A percentile compares a stretch with the other conserved stretches of the same genome.
phyloP scores from a whole-genome alignment of 257 asterid species.

The Ophiorrhiza pumila region DNA sequence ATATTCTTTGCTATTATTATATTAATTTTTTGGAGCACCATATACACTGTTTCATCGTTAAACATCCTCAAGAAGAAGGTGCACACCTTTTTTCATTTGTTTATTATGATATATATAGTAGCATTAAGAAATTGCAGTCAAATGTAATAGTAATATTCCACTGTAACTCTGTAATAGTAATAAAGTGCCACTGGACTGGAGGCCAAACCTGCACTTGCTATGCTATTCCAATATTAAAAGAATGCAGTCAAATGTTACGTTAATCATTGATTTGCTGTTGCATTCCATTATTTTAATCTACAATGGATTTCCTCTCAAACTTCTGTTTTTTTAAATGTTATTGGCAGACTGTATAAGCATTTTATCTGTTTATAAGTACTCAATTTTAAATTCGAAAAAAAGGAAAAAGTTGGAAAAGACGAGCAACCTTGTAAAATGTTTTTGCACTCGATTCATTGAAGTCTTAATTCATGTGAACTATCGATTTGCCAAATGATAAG shows the following conservation, averaged over 20 bases:
- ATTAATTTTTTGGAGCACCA: background rate
- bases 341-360: too few relatives aligned
- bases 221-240: background rate
- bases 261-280: background rate
- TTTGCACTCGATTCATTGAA: background rate
- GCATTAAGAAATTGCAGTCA: constrained; percentile 13
- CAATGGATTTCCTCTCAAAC: background rate
- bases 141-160: constrained; percentile 17
- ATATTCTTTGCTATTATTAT: background rate
- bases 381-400: too few relatives aligned
- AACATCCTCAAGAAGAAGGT: background rate
- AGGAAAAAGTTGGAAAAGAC: too few relatives aligned
- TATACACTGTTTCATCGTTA: background rate
- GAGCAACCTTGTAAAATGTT: too few relatives aligned
- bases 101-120: background rate
- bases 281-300: background rate
- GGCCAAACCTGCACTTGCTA: too few relatives aligned
- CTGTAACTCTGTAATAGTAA: background rate
- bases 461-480: background rate
- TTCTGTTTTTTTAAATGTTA: too few relatives aligned
- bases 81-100: background rate
- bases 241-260: background rate
- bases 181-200: too few relatives aligned
- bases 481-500: background rate
- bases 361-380: too few relatives aligned